Conservation (phyloP, 164 flowering plant species). For the Houttuynia cordata region DNA sequence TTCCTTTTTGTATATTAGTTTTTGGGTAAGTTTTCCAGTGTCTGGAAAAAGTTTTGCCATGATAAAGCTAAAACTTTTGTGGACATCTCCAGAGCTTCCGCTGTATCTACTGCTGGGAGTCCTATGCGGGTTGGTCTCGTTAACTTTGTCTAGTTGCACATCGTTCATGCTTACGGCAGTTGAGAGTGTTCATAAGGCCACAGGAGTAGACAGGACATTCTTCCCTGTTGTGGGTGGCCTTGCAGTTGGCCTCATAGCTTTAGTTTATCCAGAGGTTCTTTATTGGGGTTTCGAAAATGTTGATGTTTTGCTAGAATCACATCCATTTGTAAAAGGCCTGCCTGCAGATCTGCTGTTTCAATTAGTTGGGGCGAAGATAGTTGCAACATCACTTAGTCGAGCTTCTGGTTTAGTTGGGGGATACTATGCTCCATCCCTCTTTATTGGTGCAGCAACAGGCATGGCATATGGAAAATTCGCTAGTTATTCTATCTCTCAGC, state of each 20-base stretch:
- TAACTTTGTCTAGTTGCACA: constrained; percentile 60
- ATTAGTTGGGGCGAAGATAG: constrained; percentile 65
- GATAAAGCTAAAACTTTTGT: not conserved
- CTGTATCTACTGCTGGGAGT: constrained; percentile 84
- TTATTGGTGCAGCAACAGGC: constrained; percentile 95
- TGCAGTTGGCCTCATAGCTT: constrained; percentile 65
- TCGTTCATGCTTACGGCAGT: constrained; percentile 33
- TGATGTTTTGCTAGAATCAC: constrained; percentile 71
- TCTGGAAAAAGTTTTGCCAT: no score
- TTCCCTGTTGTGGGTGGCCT: constrained; percentile 75
- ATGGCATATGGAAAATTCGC: constrained; percentile 85
- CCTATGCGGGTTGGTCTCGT: constrained; percentile 77
- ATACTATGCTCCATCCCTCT: constrained; percentile 89
- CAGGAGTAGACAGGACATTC: constrained; percentile 44
- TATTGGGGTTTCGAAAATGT: constrained; percentile 97
- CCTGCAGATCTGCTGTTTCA: constrained; percentile 64
- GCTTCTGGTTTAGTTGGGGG: constrained; percentile 96
- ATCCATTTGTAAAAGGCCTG: constrained; percentile 56
- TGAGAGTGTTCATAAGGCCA: constrained; percentile 32
- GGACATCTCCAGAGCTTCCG: constrained; percentile 69
- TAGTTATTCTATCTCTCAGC: constrained; percentile 30
- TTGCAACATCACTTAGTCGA: constrained; percentile 73
- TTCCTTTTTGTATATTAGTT: no score
- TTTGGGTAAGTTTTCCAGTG: not conserved
- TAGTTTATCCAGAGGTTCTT: constrained; percentile 85